phyloP scores from a whole-genome alignment of 495 filamentous ascomycete genomes.

The Podospora fimiseda region DNA sequence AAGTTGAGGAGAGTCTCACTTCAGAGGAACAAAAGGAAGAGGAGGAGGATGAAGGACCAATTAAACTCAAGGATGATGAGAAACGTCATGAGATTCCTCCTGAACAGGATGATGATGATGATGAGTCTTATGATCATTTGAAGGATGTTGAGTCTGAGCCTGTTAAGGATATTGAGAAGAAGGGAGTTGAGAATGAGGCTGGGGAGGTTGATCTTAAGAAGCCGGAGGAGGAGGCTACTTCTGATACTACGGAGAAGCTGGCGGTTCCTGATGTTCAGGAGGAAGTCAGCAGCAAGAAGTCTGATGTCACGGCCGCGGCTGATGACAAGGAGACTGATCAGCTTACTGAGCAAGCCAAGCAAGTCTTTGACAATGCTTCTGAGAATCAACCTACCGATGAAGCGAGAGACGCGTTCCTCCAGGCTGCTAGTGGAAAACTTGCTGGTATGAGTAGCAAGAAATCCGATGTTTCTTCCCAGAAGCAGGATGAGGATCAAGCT shows the following conservation, averaged over 20 bases:
- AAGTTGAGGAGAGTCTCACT: neutral
- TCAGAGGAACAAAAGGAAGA: slow-evolving; percentile 4
- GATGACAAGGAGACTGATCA: slow-evolving; percentile 6
- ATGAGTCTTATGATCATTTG: slow-evolving; percentile 3
- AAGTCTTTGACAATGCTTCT: slow-evolving; percentile 22
- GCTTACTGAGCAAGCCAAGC: slow-evolving; percentile 25
- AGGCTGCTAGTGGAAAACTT: slow-evolving; percentile 16
- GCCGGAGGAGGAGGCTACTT: neutral
- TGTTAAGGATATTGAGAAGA: slow-evolving; percentile 45
- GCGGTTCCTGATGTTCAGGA: slow-evolving; percentile 28
- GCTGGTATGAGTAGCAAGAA: no score
- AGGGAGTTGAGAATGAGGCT: slow-evolving; percentile 27
- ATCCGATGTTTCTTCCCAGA: neutral
- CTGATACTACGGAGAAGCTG: slow-evolving; percentile 13
- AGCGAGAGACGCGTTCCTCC: slow-evolving; percentile 20
- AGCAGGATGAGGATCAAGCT: neutral
- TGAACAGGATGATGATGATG: neutral
- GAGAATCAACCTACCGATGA: slow-evolving; percentile 22
- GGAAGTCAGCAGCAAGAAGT: neutral
- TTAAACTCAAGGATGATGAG: slow-evolving; percentile 14
- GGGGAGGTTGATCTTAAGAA: neutral
- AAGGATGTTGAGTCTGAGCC: slow-evolving; percentile 12
- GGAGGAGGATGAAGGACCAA: slow-evolving; percentile 9
- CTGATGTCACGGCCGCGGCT: neutral
- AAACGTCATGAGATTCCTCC: neutral